Evolutionary conservation across 1,139 yeast species (phyloP), one percentile per base, ranked within the genome.

Genomic region (Sugiyamaella xylanicola): DNA sequence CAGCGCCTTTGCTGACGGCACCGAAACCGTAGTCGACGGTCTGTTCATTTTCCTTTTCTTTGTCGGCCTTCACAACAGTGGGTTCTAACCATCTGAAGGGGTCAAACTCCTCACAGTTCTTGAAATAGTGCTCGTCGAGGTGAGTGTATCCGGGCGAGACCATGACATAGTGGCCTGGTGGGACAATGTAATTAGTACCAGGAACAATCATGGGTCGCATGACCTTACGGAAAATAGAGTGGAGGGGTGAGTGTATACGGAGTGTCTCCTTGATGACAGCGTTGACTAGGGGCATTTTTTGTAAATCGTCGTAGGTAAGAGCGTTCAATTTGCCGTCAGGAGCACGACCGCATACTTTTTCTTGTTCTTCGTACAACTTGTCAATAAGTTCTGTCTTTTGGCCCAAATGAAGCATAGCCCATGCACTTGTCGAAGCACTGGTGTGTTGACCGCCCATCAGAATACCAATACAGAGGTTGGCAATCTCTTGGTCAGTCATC

Each of bases 381-480:
- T 92, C 88, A 76, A 90, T 96, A 57, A 92, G 74, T 43, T 88
- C 86, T 44, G 95, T 95, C 63, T 82, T 78, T 67, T 86, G 95
- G 63, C 92, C 98, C 63, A 93, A 80, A 71, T 93, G 99, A 63
- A 93, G 80, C 70, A 93, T 78, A 68, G 84, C 84, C 99, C 99
- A 93, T 25, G 97, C 88, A 48, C 97, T 88, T 22, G 99, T 93
- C 25, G 98, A 82, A 48, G 98, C 95, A 64, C 96, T 87, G 29
- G 99, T 95, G 74, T 93, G 99, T 77, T 93, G 99, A 60, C 99
- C 99, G 65, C 99, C 99, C 99, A 93, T 93, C 61, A 95, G 80
- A 55, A 95, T 85, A 71, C 98, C 99, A 73, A 93, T 93, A 74
- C 91, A 79, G 71, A 95, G 79, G 74, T 92, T 87, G 43, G 98